Evolutionary conservation across 768 basidiomycete genomes (phyloP), one percentile per base, ranked within the genome.

Genomic region (Lactarius sanguifluus): DNA sequence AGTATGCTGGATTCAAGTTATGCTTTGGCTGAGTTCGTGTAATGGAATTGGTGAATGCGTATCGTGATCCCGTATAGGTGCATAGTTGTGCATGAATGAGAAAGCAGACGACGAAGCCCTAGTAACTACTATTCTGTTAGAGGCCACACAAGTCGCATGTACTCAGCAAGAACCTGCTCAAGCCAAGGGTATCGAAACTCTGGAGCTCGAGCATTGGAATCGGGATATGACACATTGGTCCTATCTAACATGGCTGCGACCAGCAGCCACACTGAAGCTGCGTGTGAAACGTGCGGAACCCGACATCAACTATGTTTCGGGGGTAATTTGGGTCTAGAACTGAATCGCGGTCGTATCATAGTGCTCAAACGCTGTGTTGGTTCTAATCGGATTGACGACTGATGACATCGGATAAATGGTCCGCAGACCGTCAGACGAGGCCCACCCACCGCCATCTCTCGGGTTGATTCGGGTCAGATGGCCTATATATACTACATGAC

Each of bases 361-460:
- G 12, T 12, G 23, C 23, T 12, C 47, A 50, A 25, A 50, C 47
- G 23, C 9, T 25, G 13, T 6, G 50, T 50, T 12, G 45, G 12
- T 23, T 52, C 50, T 25, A 25, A 25, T 15, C 25, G 4, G 50
- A 28, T 13, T 12, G 47, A 25, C 12, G 4, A 23, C 5, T 9
- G 47, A 47, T 47, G 45, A 47, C 45, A 52, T 52, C 50, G 25
- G 50, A 25, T 13, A 25, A 52, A 52, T 52, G 50, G 50, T 52
- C 50, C 50, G 25, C 50, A 25, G n/a, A n/a, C n/a, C n/a, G n/a
- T n/a, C n/a, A n/a, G 25, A 52, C 50, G 50, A 52, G 50, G 6
- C 50, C 50, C 50, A 15, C 50, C 50, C 50, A 15, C 32, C 23
- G 8, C 43, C 43, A 45, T 25, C 13, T 25, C 50, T 13, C 50